Base-by-base conservation (phyloP, 768 basidiomycete species). In the Tricholoma sp. region DNA sequence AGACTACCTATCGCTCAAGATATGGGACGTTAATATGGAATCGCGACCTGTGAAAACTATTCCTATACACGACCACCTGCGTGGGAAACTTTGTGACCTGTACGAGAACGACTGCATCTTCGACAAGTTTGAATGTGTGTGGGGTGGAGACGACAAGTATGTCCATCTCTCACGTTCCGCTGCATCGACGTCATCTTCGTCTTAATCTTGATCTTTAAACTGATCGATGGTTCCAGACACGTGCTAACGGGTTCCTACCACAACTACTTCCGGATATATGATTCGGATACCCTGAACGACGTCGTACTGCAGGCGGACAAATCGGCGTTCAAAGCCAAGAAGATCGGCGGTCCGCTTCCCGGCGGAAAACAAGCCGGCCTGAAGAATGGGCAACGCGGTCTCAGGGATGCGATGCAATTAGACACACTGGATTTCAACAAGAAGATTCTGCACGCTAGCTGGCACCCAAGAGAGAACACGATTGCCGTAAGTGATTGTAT, bases 91-190 rank as follows among this genome's bases (percentile, higher is more conserved):
- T 7, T 99, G 97, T 71, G 97, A 99, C 71, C 74, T 98, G 60
- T 99, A 99, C 68, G 97, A 99, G 78, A 99, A 98, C 66, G 97
- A 99, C 67, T 98, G 97, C 74, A 99, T 99, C 67, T 99, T 98
- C 70, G 97, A 99, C 80, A 98, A 98, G 74, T 99, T 98, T 64
- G 97, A 99, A 75, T 98, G 97, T 70, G 89, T 92, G 18, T 99
- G 94, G 89, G 90, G 91, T 61, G 97, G 97, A 36, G 91, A 97
- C 68, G 96, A 91, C 69, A 86, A 87, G 97, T 87, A 74, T 72
- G 96, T 78, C 76, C n/a, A 56, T 54, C 49, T 57, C 18, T 41
- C 47, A 44, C 36, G 0, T 7, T 15, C 24, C 4, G n/a, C 47
- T 58, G 49, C 28, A n/a, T 24, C 57, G 59, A 63, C 66, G 59